These are phyloP conservation scores for Passiflora organensis DNA, from an alignment of 345 rosid species.

Conservation along the genomic window DNA sequence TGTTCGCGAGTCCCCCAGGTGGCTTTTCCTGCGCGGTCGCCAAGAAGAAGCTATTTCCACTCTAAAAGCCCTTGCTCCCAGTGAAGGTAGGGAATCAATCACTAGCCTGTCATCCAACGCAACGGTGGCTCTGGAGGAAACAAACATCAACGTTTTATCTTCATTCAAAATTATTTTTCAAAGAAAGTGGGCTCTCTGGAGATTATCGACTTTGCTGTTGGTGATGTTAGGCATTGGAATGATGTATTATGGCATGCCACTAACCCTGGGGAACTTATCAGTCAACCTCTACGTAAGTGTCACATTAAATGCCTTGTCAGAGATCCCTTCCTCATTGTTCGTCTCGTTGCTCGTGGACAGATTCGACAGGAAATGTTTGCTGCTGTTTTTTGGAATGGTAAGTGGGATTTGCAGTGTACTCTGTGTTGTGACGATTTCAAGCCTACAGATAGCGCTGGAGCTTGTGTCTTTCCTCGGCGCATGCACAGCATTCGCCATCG, in stretches of 20 bases:
- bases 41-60: conserved; percentile 43
- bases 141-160: conserved; percentile 34
- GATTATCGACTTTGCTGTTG: conserved; percentile 34
- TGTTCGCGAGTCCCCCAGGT: conserved; percentile 17
- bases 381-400: conserved; percentile 34
- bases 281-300: conserved; percentile 60
- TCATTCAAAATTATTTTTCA: conserved; percentile 37
- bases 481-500: conserved; percentile 37
- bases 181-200: conserved; percentile 47
- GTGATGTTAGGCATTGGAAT: conserved; percentile 56
- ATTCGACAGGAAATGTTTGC: conserved; percentile 36
- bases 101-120: conserved; percentile 22
- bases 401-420: conserved; percentile 43
- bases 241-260: conserved; percentile 72
- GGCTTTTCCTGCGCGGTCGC: conserved; percentile 13
- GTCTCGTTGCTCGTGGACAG: conserved; percentile 38
- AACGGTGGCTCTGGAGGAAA: conserved; percentile 22
- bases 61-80: conserved; percentile 35
- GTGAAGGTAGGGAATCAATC: not conserved
- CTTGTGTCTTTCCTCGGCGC: conserved; percentile 51
- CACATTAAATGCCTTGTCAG: conserved; percentile 55
- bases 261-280: conserved; percentile 43
- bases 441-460: conserved; percentile 47
- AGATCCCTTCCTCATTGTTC: conserved; percentile 50
- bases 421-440: conserved; percentile 21